Percentiles rank a stretch among this genome's conserved stretches.
Conservation (phyloP, 768 basidiomycete genomes). For the Russula ochroleuca region DNA sequence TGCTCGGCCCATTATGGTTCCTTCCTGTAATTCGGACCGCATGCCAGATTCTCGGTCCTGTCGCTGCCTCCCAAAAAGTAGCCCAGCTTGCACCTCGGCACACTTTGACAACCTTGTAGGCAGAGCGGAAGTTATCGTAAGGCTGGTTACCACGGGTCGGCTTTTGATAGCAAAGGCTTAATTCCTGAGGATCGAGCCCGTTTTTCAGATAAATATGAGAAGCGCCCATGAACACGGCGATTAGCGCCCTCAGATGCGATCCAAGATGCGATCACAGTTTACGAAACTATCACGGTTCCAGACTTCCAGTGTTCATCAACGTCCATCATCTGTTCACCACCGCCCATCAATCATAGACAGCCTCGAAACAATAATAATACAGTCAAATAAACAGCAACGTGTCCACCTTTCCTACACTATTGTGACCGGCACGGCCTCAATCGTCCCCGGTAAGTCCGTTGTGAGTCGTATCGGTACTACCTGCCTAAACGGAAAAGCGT, state of each 20-base stretch:
- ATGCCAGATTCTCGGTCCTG: neutral
- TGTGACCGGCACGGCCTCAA: constrained; percentile 4
- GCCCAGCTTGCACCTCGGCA: neutral
- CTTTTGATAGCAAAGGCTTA: neutral
- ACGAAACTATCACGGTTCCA: neutral
- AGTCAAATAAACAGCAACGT: neutral
- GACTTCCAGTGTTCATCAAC: too few relatives aligned
- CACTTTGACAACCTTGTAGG: neutral
- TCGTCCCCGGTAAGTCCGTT: constrained; percentile 9
- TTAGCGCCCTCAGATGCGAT: neutral
- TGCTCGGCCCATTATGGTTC: constrained; percentile 3
- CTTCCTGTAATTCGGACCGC: neutral
- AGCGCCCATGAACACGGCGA: neutral
- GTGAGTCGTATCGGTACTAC: constrained; percentile 19
- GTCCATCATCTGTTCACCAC: neutral
- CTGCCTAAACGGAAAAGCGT: constrained; percentile 24
- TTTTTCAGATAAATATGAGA: neutral
- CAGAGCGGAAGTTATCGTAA: neutral
- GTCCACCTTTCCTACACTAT: neutral
- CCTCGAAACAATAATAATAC: neutral
- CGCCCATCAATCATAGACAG: neutral
- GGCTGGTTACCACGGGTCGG: neutral
- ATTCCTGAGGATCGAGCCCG: neutral
- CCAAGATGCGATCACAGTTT: neutral
- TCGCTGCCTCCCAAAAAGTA: neutral